phyloP scores from a whole-genome alignment of 306 rosid species.

The Geum urbanum region DNA sequence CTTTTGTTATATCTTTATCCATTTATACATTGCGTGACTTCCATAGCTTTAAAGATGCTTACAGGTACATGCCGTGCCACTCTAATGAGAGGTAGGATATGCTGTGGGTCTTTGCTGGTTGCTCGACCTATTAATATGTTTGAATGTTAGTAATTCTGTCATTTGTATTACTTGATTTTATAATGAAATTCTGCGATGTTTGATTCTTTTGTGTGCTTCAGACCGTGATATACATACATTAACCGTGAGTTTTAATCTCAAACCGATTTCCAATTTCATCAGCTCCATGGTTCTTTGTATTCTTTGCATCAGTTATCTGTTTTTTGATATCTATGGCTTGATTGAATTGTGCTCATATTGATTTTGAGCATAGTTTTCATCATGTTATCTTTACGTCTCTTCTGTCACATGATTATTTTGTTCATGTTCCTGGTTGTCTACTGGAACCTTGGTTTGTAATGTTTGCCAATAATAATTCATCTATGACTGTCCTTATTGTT shows the following conservation, averaged over 20 bases:
- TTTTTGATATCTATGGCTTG: too few species aligned
- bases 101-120: slow-evolving; percentile 82
- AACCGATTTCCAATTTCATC: neutral
- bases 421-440: neutral
- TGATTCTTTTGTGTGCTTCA: slow-evolving; percentile 10
- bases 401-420: neutral
- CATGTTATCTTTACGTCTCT: neutral
- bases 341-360: neutral
- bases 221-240: neutral
- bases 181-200: slow-evolving; percentile 18
- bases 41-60: slow-evolving; percentile 76
- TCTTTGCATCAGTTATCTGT: too few species aligned
- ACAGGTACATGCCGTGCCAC: slow-evolving; percentile 80
- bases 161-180: slow-evolving; percentile 38
- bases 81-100: slow-evolving; percentile 80
- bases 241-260: neutral
- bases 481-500: slow-evolving; percentile 10
- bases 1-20: slow-evolving; percentile 27
- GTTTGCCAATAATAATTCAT: neutral
- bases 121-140: slow-evolving; percentile 61
- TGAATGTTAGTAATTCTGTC: slow-evolving; percentile 68
- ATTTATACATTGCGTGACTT: slow-evolving; percentile 38
- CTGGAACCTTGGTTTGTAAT: neutral
- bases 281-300: neutral
- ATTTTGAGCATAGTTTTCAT: neutral